Evolutionary conservation across 192 early-diverging fungal genomes (phyloP), one percentile per base, ranked within the genome.

Genomic region (Entrophospora sp.): DNA sequence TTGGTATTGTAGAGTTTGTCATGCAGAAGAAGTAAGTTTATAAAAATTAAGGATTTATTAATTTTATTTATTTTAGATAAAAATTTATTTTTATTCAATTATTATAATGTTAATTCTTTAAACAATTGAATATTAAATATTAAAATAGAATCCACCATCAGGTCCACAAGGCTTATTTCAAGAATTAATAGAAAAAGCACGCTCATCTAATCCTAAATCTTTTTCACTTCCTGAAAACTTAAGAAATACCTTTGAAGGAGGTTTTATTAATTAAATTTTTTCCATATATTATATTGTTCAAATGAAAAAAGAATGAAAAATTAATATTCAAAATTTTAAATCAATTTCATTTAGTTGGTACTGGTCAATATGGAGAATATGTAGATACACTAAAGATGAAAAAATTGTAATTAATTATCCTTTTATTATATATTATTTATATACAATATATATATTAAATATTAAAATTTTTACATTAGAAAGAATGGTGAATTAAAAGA

Each of bases 1-100:
- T n/a, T 76, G 75, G 75, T 67, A 70, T 53, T 76, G 75, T 37
- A 67, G 68, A 13, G 68, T 69, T 31, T 76, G 75, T 43, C 42
- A 37, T 14, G 34, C 68, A 25, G 34, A 34, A 40, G 73, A 63
- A 55, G 75, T 75, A 32, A 45, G 30, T 64, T 69, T 37, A 10
- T 25, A 38, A 46, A 8, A 9, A 32, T 2, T 38, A 43, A n/a
- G 1, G 14, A 46, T 62, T 31, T 14, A 6, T 9, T 18, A n/a
- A 9, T 42, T 6, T 27, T 10, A 16, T 40, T 27, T 60, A 16
- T 27, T 24, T 22, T 22, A 7, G 4, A 40, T 40, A 9, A 27
- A 42, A 18, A 40, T 14, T 14, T 16, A 7, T 12, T 25, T 30
- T 32, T 40, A 28, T 32, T 46, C n/a, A n/a, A n/a, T n/a, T 2